Evolutionary conservation across 148 eudicot species (phyloP), one percentile per base, ranked within the genome.

Genomic region (Cornus suecica): DNA sequence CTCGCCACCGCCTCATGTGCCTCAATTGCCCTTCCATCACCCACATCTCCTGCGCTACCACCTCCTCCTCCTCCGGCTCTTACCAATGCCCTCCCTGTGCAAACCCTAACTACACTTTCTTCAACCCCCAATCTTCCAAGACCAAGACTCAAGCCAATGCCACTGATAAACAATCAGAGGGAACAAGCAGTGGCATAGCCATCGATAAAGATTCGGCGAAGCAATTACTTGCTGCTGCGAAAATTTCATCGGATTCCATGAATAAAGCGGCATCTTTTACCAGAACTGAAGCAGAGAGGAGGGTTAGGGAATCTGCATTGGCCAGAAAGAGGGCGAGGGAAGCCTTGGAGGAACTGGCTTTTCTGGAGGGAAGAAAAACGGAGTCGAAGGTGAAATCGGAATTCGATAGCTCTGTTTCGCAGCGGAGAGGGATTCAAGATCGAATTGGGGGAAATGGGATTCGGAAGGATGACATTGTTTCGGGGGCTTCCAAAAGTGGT

Each of bases 291-390:
- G 73, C 73, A 1, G 73, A 70, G 73, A 42, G n/a, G 60, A 70
- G 61, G 73, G 62, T 16, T 11, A 70, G 26, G 32, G 73, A 70
- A 34, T 29, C 73, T 26, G 58, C 61, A 8, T 15, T 51, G 7
- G 62, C 73, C 5, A 70, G 58, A 62, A 70, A 70, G 73, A 70
- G 61, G n/a, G 73, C 73, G 30, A 70, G 31, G 10, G 61, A 51
- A 20, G 62, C 58, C 1, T 24, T 70, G 60, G 73, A 70, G 31
- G 30, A 14, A 8, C 32, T 70, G 7, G 73, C 73, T 5, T 29
- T 3, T 27, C 22, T 70, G 61, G 26, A 31, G 70, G 31, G 70
- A 31, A n/a, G 18, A 45, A 68, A 25, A 45, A 58, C 15, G 54
- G 54, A 48, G 54, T 18, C 2, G 54, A 48, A 48, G 54, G 20